Evolutionary conservation across 129 eudicot genomes (phyloP).

Genomic region (Arctium lappa): DNA sequence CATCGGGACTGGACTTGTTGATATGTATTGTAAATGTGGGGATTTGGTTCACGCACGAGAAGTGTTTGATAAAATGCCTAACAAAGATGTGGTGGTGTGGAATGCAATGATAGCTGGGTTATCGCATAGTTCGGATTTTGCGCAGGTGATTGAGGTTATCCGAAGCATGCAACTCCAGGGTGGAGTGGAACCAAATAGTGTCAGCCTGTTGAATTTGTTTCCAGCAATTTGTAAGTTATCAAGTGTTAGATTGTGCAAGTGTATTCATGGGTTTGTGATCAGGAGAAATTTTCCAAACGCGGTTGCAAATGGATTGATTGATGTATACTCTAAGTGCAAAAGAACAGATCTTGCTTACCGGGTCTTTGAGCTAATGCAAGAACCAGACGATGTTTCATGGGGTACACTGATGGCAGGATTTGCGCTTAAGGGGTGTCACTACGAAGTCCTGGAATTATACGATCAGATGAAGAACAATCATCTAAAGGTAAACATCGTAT

Average conservation of each 20-base stretch:
- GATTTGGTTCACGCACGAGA: conserved; percentile 38
- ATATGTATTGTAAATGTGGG: conserved; percentile 65
- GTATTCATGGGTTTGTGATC: conserved; percentile 48
- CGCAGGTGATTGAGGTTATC: conserved; percentile 37
- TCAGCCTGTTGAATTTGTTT: conserved; percentile 65
- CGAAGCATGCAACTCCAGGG: conserved; percentile 38
- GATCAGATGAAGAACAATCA: conserved; percentile 39
- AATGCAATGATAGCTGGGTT: conserved; percentile 61
- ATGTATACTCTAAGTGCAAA: conserved; percentile 59
- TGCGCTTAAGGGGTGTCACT: conserved; percentile 41
- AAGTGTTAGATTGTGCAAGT: conserved; percentile 41
- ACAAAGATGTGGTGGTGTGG: conserved; percentile 60
- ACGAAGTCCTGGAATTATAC: conserved; percentile 45
- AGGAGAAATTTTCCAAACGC: conserved; percentile 40
- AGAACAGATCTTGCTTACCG: conserved; percentile 29
- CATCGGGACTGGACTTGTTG: conserved; percentile 59
- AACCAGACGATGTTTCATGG: conserved; percentile 61
- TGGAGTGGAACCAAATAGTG: conserved; percentile 46
- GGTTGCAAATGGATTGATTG: conserved; percentile 61
- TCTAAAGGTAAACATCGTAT: conserved; percentile 43
- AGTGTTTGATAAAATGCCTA: conserved; percentile 63
- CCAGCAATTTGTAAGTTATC: conserved; percentile 50
- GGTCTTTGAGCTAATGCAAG: conserved; percentile 45
- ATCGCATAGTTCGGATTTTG: conserved; percentile 37
- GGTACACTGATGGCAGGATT: conserved; percentile 80